A percentile compares a stretch with the other conserved stretches of the same genome.
Evolutionary conservation across 2,329 filamentous ascomycete species (phyloP).

Genomic region (Alternaria sp.): DNA sequence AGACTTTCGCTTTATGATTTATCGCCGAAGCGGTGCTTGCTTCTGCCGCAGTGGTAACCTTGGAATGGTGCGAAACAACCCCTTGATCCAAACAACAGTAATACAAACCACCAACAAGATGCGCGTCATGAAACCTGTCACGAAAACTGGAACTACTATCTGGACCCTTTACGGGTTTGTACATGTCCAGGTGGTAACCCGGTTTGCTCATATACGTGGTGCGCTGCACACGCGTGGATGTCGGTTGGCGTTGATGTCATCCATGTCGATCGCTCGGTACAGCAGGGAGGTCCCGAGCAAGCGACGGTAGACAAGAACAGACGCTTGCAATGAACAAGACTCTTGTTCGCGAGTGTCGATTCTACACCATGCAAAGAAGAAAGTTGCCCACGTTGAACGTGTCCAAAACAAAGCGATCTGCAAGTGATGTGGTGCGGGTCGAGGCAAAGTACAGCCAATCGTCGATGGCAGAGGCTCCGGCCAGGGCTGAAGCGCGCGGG

Average conservation of each 20-base stretch:
- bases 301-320: not conserved
- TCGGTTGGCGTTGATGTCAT: constrained; percentile 13
- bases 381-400: not conserved
- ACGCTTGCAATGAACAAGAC: not conserved
- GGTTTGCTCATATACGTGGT: not conserved
- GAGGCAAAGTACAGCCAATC: constrained; percentile 9
- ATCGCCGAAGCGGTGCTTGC: not conserved
- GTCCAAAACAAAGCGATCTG: not conserved
- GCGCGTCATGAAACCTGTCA: not conserved
- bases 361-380: not conserved
- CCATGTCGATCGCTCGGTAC: not conserved
- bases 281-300: constrained; percentile 1
- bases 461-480: constrained; percentile 5
- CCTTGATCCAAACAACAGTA: not conserved
- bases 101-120: not conserved
- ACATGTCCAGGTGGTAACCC: not conserved
- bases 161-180: constrained; percentile 1
- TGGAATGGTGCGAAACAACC: not conserved
- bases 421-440: constrained; percentile 6
- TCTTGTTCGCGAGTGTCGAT: not conserved
- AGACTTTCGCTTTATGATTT: not conserved
- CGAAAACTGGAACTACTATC: not conserved
- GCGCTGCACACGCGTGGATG: not conserved
- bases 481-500: constrained; percentile 10
- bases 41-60: not conserved